Percentiles rank a stretch among this genome's conserved stretches.
These are phyloP conservation scores for Backusella tarrabulga DNA, from an alignment of 192 early-diverging fungal species.

Conservation along the genomic window DNA sequence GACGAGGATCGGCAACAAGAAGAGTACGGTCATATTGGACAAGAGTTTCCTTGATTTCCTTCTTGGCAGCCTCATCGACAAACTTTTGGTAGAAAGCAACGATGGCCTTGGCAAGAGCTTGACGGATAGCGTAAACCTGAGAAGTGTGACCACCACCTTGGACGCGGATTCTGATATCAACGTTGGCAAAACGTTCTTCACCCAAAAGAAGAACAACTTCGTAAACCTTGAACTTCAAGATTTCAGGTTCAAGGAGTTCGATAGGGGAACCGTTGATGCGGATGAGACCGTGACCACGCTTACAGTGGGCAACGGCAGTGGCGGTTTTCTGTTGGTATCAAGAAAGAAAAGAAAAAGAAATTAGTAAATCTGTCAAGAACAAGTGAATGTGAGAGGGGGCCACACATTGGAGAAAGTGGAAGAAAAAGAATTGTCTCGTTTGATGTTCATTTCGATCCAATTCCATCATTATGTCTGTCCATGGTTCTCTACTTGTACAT, in stretches of 20 bases:
- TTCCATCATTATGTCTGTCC: not conserved
- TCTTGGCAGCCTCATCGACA: constrained; percentile 99
- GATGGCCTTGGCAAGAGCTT: constrained; percentile 98
- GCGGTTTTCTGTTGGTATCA: constrained; percentile 81
- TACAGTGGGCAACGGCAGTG: constrained; percentile 98
- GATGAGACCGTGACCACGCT: constrained; percentile 96
- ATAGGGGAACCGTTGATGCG: constrained; percentile 97
- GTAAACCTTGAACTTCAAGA: constrained; percentile 97
- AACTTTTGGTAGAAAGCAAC: constrained; percentile 99
- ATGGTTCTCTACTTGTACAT: not conserved
- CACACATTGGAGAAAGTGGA: not conserved
- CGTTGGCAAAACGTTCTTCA: constrained; percentile 92
- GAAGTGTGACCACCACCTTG: constrained; percentile 95
- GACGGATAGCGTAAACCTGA: constrained; percentile 98
- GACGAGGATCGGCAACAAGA: constrained; percentile 97
- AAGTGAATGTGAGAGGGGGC: not conserved
- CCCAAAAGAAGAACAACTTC: constrained; percentile 96
- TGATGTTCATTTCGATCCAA: not conserved
- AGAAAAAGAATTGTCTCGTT: not conserved
- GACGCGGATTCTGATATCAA: constrained; percentile 97
- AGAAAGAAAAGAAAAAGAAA: not conserved
- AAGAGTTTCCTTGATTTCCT: constrained; percentile 96
- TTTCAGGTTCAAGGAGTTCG: constrained; percentile 95
- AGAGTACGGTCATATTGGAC: constrained; percentile 94
- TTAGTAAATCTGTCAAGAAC: not conserved